Evolutionary conservation across 306 rosid species (phyloP).

Genomic region (Cucurbita argyrosperma): DNA sequence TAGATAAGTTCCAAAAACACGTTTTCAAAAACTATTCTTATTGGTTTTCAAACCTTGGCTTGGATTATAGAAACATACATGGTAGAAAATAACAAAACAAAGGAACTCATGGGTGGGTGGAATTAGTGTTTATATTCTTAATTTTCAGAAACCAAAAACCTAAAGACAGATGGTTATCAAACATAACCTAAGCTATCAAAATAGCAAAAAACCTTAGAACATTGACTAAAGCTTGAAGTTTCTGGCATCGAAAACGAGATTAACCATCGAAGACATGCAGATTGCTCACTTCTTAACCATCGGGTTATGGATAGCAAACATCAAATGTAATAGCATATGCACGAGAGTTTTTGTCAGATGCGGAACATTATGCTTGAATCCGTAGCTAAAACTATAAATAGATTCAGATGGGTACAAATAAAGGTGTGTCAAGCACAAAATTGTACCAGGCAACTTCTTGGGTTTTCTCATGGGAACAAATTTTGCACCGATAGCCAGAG

Average conservation of each 20-base stretch:
- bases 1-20: not conserved
- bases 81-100: not conserved
- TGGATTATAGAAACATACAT: not conserved
- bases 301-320: not conserved
- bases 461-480: conserved; percentile 99
- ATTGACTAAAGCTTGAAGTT: not conserved
- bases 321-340: not conserved
- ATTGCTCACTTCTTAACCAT: not conserved
- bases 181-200: not conserved
- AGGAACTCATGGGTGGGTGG: not conserved
- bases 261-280: not conserved
- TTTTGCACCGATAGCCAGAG: conserved; percentile 91
- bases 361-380: not conserved
- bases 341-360: not conserved
- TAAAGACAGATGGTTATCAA: not conserved
- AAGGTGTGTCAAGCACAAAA: not conserved
- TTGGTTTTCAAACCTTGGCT: not conserved
- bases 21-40: too few relatives aligned
- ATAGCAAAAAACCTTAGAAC: not conserved
- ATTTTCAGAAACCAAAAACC: not conserved
- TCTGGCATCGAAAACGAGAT: not conserved
- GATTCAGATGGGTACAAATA: conserved; percentile 2
- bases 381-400: not conserved
- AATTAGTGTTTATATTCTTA: not conserved
- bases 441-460: conserved; percentile 80